phyloP scores from a whole-genome alignment of 2,329 filamentous ascomycete genomes.

The Hansfordia pulvinata region DNA sequence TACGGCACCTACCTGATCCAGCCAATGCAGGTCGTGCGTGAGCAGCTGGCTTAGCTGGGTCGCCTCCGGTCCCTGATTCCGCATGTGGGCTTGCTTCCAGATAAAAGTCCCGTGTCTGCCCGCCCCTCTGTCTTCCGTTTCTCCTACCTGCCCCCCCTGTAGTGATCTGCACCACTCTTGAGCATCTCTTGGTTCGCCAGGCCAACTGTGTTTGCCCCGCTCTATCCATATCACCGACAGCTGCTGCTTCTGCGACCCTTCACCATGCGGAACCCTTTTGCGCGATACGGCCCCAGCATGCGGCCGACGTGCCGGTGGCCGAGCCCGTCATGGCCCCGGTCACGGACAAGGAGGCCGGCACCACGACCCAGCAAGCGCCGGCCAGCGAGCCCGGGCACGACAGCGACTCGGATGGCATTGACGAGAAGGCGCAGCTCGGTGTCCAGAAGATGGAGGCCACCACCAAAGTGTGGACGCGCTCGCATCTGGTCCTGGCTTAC shows the following conservation, averaged over 20 bases:
- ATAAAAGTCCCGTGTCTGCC: too few species aligned
- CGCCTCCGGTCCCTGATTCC: too few species aligned
- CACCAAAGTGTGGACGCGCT: constrained; percentile 27
- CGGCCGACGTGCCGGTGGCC: constrained; percentile 13
- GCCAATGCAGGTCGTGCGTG: too few species aligned
- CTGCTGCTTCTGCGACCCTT: not conserved
- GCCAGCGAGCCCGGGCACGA: constrained; percentile 6
- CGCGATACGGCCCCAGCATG: constrained; percentile 3
- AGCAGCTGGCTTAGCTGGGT: too few species aligned
- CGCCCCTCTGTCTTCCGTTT: too few species aligned
- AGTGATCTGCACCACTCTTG: too few species aligned
- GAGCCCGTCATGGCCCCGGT: constrained; percentile 6
- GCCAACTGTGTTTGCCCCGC: not conserved
- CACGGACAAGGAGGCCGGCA: constrained; percentile 11
- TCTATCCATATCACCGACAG: not conserved
- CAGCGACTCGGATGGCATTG: constrained; percentile 18
- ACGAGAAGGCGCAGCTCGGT: constrained; percentile 24
- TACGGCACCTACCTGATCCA: too few species aligned
- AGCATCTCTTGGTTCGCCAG: too few species aligned
- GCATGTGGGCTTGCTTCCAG: too few species aligned
- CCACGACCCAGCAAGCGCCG: constrained; percentile 6
- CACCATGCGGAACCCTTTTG: constrained; percentile 9
- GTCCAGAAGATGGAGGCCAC: constrained; percentile 34
- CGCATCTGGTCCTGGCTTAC: constrained; percentile 27
- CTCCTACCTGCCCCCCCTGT: too few species aligned